A percentile compares a stretch with the other conserved stretches of the same genome.
phyloP scores from a whole-genome alignment of 1,284 basidiomycete genomes.

The Rhodotorula sp. region DNA sequence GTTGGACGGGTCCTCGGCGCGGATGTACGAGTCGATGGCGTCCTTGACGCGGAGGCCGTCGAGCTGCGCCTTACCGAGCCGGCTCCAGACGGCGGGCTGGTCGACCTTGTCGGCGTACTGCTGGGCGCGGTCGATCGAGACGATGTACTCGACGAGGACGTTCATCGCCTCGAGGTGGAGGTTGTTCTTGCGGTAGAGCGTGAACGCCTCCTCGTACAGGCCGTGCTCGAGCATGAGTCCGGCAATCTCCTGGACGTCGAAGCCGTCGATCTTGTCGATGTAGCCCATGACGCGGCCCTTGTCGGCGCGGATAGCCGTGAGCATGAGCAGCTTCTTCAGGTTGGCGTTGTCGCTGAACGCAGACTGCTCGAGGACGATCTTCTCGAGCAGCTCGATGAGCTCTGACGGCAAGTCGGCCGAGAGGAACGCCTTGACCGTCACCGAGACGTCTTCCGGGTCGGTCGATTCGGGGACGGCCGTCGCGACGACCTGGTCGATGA shows the following conservation, averaged over 20 bases:
- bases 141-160: slow-evolving; percentile 96
- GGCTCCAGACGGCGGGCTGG: slow-evolving; percentile 93
- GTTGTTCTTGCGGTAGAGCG: slow-evolving; percentile 93
- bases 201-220: slow-evolving; percentile 93
- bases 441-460: slow-evolving; percentile 96
- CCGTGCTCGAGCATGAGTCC: slow-evolving; percentile 96
- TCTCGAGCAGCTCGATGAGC: slow-evolving; percentile 96
- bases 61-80: slow-evolving; percentile 97
- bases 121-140: slow-evolving; percentile 93
- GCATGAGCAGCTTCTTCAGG: slow-evolving; percentile 88
- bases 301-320: slow-evolving; percentile 96
- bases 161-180: slow-evolving; percentile 94
- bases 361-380: slow-evolving; percentile 96
- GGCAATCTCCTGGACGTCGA: slow-evolving; percentile 92
- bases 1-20: slow-evolving; percentile 94
- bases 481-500: slow-evolving; percentile 94
- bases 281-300: slow-evolving; percentile 98
- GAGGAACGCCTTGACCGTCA: slow-evolving; percentile 98
- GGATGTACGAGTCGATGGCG: slow-evolving; percentile 98
- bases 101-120: slow-evolving; percentile 98
- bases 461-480: slow-evolving; percentile 96
- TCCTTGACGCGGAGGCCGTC: slow-evolving; percentile 99
- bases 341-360: slow-evolving; percentile 98
- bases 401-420: slow-evolving; percentile 96
- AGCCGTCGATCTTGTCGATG: slow-evolving; percentile 96